Base-by-base conservation (phyloP, 2,329 filamentous ascomycete genomes). In the Stemphylium beticola region DNA sequence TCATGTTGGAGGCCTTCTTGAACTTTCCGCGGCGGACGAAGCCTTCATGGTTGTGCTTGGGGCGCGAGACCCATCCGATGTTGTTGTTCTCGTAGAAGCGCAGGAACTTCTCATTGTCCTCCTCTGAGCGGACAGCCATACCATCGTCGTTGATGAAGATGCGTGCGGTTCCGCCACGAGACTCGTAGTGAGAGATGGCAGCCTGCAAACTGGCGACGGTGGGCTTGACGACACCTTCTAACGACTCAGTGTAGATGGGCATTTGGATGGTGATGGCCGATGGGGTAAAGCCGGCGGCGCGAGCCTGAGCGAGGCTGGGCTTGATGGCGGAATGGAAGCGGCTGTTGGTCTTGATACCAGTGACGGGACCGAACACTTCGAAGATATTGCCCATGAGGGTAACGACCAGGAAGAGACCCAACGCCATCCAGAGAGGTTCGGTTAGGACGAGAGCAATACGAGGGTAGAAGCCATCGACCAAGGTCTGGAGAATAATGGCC, bases 211-310 rank as follows among this genome's bases (percentile, higher is more conserved):
- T 91, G 69, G 85, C 85, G 65, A 92, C 85, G 0, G 89, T 92
- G 3, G 89, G 89, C 20, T 82, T 83, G 68, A 92, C 91, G 72
- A 95, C 91, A 59, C 81, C 85, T 38, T 79, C 78, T 6, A 95
- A 81, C 55, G 90, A 90, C 74, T 93, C 91, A 72, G 93, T 95
- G 80, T 95, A 95, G 0, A 95, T 90, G 10, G 91, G 91, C 71
- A 90, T 92, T 68, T 95, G 91, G 41, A 95, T 90, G 7, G 77
- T 80, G 61, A 90, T 82, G 67, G 90, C 89, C 2, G 88, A 88
- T 9, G 92, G 79, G 71, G 49, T 46, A 4, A 78, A 79, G 49
- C 84, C 83, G 17, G 91, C 18, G 81, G 82, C 2, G 87, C 86
- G 20, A 84, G 83, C 34, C 24, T 61, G 55, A 4, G 47, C 34